Evolutionary conservation across 2,329 filamentous ascomycete genomes (phyloP), one percentile per base, ranked within the genome.

Genomic region (Sodiomyces alkalinus): DNA sequence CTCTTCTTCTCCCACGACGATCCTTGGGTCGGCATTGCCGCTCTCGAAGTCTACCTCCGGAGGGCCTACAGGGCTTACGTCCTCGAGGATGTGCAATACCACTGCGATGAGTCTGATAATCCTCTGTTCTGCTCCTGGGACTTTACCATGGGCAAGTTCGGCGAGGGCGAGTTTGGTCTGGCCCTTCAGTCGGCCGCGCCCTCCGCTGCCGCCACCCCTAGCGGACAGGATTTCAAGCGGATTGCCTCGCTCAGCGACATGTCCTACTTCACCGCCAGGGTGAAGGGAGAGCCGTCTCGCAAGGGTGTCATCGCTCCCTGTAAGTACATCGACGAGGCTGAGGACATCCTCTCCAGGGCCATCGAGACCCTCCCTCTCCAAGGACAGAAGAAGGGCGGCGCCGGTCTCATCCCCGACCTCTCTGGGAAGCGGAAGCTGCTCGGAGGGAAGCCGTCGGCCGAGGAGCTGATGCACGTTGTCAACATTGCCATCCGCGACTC

Each of bases 221-320:
- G 63, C 15, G 51, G 55, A 6, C 64, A 64, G 36, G 53, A 57
- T 37, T 80, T 86, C 53, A 81, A 83, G 59, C 75, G 86, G 42
- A 79, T 96, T 46, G 75, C 80, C 59, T 96, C 90, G 30, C 90
- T 98, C 53, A 93, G 85, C 52, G 90, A 98, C 49, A 82, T 98
- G 79, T 82, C 83, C 11, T 93, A 92, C 53, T 61, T 94, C 35
- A 66, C 73, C 34, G 72, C 72, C 39, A 77, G 79, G 48, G 68
- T 72, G 29, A 70, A 78, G 22, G 64, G 74, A 22, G 86, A 94
- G 55, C 80, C 81, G 19, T 73, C 68, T 17, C 74, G 90, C 45
- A 92, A 90, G 62, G 90, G 90, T 69, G 83, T 92, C 31, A 90
- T 98, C 38, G 74, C 94, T 25, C 86, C 90, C 18, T 85, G 92